Conservation (phyloP, 1,284 basidiomycete genomes). For the Pterula multifida region DNA sequence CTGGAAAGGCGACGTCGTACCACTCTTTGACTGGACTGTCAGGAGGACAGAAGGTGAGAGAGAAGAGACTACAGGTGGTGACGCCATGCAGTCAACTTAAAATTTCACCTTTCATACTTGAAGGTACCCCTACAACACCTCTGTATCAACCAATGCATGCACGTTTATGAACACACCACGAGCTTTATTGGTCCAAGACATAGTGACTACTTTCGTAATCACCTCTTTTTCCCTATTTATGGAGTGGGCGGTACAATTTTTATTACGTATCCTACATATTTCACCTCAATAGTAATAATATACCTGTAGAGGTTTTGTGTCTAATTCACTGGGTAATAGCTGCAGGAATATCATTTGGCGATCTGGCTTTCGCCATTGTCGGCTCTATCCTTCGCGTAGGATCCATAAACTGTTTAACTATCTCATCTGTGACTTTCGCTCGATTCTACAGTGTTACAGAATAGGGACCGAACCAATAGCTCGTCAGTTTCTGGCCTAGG, state of each 20-base stretch:
- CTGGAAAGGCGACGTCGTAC: constrained; percentile 35
- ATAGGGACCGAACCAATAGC: not conserved
- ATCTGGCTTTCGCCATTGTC: constrained; percentile 17
- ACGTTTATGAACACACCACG: not conserved
- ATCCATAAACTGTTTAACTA: constrained; percentile 79
- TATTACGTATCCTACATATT: not conserved
- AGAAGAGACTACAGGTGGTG: not conserved
- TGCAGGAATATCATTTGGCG: not conserved
- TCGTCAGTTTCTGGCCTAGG: not conserved
- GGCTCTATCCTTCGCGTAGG: constrained; percentile 68
- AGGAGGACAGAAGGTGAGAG: constrained; percentile 17
- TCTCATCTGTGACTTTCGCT: constrained; percentile 72
- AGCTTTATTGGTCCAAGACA: not conserved
- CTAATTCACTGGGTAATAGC: not conserved
- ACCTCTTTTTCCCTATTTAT: not conserved
- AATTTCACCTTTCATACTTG: not conserved
- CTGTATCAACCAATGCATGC: not conserved
- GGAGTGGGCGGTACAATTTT: not conserved
- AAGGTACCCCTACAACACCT: not conserved
- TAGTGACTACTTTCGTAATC: not conserved
- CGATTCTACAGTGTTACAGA: constrained; percentile 43
- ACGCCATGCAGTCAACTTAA: constrained; percentile 1
- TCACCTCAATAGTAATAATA: not conserved
- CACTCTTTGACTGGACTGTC: constrained; percentile 33
- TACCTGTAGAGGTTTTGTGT: not conserved